phyloP scores from a whole-genome alignment of 768 basidiomycete genomes.

The Cystofilobasidium ferigula region DNA sequence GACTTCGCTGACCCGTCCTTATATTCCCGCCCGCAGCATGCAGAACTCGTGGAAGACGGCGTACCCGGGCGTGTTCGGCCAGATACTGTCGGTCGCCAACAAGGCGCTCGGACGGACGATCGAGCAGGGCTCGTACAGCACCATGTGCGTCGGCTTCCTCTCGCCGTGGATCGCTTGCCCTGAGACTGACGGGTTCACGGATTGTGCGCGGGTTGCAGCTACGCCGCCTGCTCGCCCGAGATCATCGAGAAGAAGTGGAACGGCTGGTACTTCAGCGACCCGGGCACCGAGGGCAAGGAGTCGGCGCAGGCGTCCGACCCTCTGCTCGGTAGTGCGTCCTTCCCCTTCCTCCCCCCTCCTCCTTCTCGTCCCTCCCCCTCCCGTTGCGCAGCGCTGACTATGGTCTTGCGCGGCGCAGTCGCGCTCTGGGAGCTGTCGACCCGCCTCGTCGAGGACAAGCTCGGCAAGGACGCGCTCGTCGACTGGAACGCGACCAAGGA shows the following conservation, averaged over 20 bases:
- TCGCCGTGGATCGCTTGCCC: not conserved
- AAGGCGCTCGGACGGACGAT: constrained; percentile 27
- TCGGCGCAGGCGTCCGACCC: constrained; percentile 33
- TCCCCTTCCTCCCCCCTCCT: too few relatives aligned
- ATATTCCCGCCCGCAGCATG: constrained; percentile 37
- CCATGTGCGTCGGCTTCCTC: constrained; percentile 28
- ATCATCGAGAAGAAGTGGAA: constrained; percentile 36
- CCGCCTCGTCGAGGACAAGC: constrained; percentile 35
- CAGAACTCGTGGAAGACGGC: constrained; percentile 31
- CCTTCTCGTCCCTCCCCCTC: too few relatives aligned
- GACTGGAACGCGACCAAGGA: constrained; percentile 29
- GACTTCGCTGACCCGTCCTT: not conserved
- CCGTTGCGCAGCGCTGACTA: too few relatives aligned
- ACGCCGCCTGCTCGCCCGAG: constrained; percentile 26
- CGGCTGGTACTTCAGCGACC: constrained; percentile 34
- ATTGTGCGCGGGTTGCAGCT: constrained; percentile 5
- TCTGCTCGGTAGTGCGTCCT: constrained; percentile 29
- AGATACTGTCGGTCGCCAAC: not conserved
- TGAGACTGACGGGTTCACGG: not conserved
- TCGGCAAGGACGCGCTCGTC: constrained; percentile 31
- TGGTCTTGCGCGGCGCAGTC: too few relatives aligned
- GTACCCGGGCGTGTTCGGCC: constrained; percentile 23
- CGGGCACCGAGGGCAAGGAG: constrained; percentile 32
- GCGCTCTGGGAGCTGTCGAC: constrained; percentile 36
- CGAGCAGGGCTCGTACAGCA: constrained; percentile 35